phyloP scores from a whole-genome alignment of 768 basidiomycete genomes.

The Erythrobasidium yunnanense region DNA sequence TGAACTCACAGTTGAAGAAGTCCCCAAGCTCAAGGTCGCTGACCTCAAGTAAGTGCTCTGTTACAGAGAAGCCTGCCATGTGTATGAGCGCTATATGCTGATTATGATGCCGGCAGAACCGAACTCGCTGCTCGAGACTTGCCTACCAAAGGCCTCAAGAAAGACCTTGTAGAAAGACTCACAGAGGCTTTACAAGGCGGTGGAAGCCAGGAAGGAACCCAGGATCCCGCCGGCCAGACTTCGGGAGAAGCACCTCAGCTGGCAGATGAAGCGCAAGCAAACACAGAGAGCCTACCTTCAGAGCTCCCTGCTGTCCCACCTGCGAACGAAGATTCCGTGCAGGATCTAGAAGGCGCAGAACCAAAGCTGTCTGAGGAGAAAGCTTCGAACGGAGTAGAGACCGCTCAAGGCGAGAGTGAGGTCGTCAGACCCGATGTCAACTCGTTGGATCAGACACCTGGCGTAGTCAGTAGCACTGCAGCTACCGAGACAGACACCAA shows the following conservation, averaged over 20 bases:
- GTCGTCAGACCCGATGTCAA: constrained; percentile 12
- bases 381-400: constrained; percentile 1
- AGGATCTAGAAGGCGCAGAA: constrained; percentile 1
- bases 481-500: not conserved
- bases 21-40: constrained; percentile 21
- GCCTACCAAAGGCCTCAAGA: constrained; percentile 27
- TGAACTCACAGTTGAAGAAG: constrained; percentile 16
- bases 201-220: not conserved
- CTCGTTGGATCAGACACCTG: constrained; percentile 8
- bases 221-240: constrained; percentile 11
- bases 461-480: not conserved
- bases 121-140: constrained; percentile 26
- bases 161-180: constrained; percentile 28
- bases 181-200: not conserved
- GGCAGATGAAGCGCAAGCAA: not conserved
- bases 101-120: constrained; percentile 10
- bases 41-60: constrained; percentile 22
- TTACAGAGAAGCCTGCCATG: not conserved
- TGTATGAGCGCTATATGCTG: constrained; percentile 1
- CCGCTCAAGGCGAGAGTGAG: not conserved
- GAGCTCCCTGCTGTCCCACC: constrained; percentile 16
- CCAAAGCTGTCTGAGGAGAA: not conserved
- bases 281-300: not conserved
- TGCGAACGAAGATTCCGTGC: constrained; percentile 16
- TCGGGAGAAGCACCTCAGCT: constrained; percentile 15